Evolutionary conservation across 768 basidiomycete species (phyloP).

Genomic region (Trametes elegans): DNA sequence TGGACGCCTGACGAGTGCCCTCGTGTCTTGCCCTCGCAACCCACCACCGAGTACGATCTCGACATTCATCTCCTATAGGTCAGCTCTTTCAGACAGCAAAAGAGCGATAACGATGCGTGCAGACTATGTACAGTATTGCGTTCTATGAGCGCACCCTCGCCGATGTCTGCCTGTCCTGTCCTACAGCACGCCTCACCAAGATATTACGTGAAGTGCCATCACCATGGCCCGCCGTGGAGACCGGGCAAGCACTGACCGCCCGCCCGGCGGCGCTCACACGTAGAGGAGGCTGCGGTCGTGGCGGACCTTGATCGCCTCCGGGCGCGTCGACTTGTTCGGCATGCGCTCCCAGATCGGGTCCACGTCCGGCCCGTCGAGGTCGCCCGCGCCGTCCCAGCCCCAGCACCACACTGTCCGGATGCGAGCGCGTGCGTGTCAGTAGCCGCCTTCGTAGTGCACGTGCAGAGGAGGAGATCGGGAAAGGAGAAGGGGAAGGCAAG

Average conservation of each 20-base stretch:
- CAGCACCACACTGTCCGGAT: constrained; percentile 87
- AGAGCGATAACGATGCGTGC: constrained; percentile 2
- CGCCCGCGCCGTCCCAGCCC: constrained; percentile 99
- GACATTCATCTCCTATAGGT: no score
- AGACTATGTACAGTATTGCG: constrained; percentile 11
- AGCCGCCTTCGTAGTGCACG: no score
- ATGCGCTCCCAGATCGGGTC: constrained; percentile 95
- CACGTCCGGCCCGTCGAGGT: constrained; percentile 95
- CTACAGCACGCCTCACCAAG: no score
- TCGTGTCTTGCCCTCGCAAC: no score
- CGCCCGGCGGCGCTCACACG: not conserved
- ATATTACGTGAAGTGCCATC: no score
- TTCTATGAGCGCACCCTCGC: constrained; percentile 4
- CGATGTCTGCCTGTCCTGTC: not conserved
- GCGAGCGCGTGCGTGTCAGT: not conserved
- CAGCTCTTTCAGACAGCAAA: no score
- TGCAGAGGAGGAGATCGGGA: no score
- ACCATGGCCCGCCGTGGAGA: no score
- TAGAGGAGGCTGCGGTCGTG: constrained; percentile 48
- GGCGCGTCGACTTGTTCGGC: constrained; percentile 58
- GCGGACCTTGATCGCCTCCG: constrained; percentile 63
- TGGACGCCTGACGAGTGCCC: no score
- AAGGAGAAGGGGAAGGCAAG: constrained; percentile 4
- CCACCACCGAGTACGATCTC: no score
- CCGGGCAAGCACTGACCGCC: not conserved